phyloP scores from a whole-genome alignment of 495 filamentous ascomycete species.

The Letharia columbiana region DNA sequence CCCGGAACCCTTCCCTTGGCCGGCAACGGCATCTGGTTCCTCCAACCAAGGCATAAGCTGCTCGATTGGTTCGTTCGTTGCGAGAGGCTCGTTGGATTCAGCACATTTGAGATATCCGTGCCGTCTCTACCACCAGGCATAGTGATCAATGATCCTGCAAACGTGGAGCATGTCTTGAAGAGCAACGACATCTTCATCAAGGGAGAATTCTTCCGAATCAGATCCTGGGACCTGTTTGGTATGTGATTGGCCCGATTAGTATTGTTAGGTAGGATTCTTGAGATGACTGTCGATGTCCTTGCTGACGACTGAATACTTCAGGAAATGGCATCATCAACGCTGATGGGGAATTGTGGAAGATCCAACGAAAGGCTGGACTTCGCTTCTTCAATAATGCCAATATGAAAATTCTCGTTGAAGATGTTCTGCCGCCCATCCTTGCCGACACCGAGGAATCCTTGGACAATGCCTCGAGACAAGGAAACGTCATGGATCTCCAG shows the following conservation, averaged over 20 bases:
- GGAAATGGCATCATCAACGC: conserved; percentile 56
- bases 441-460: conserved; percentile 33
- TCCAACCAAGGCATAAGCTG: conserved; percentile 46
- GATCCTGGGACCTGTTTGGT: conserved; percentile 54
- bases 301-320: conserved; percentile 17
- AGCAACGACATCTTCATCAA: conserved; percentile 50
- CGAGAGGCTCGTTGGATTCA: conserved; percentile 43
- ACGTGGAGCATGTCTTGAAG: conserved; percentile 52
- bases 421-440: conserved; percentile 44
- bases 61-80: conserved; percentile 53
- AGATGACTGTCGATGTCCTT: not conserved
- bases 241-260: conserved; percentile 2
- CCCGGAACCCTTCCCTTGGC: conserved; percentile 48
- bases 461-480: conserved; percentile 20
- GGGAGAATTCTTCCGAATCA: conserved; percentile 47
- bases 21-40: conserved; percentile 51
- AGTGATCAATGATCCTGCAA: conserved; percentile 50
- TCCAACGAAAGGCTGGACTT: conserved; percentile 50
- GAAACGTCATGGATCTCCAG: conserved; percentile 41
- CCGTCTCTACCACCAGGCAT: conserved; percentile 50
- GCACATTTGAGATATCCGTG: conserved; percentile 48
- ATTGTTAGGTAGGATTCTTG: not conserved
- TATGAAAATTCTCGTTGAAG: conserved; percentile 46
- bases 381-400: conserved; percentile 50
- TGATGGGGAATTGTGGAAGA: conserved; percentile 52